These are phyloP conservation scores for Hymenoscyphus fructigenus DNA, from an alignment of 2,329 filamentous ascomycete species.

Conservation along the genomic window DNA sequence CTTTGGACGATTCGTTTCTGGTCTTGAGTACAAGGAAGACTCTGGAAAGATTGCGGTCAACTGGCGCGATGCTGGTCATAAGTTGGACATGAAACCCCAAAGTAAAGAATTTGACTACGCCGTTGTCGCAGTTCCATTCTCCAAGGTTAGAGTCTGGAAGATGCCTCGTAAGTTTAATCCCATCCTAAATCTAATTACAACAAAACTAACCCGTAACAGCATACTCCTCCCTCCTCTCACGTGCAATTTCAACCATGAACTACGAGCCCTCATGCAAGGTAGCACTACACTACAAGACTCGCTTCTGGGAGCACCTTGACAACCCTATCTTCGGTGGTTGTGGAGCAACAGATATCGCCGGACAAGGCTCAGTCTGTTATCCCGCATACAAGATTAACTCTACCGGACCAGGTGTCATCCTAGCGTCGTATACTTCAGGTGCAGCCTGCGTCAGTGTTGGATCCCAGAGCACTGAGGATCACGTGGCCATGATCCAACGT, in stretches of 20 bases:
- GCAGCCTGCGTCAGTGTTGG: conserved; percentile 43
- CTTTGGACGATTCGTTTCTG: conserved; percentile 56
- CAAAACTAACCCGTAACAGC: conserved; percentile 11
- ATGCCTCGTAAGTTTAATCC: conserved; percentile 7
- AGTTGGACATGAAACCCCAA: conserved; percentile 12
- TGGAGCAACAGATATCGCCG: conserved; percentile 60
- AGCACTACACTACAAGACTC: conserved; percentile 65
- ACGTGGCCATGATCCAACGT: conserved; percentile 61
- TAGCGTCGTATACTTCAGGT: conserved; percentile 57
- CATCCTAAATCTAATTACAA: not conserved
- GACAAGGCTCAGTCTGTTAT: conserved; percentile 64
- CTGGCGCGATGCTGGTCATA: conserved; percentile 47
- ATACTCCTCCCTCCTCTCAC: conserved; percentile 44
- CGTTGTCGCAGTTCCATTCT: conserved; percentile 32
- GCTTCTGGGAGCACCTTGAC: conserved; percentile 51
- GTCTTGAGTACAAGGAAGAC: conserved; percentile 51
- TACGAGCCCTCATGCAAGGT: conserved; percentile 55
- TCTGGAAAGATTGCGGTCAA: conserved; percentile 56
- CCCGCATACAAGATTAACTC: conserved; percentile 66
- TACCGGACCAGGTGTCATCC: conserved; percentile 59
- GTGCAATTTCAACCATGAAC: conserved; percentile 48
- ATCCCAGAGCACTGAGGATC: conserved; percentile 55
- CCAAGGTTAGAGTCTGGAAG: conserved; percentile 30
- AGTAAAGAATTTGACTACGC: conserved; percentile 30
- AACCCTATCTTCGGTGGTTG: conserved; percentile 40